phyloP scores from a whole-genome alignment of 2,329 filamentous ascomycete genomes.

The Clonostachys chloroleuca region DNA sequence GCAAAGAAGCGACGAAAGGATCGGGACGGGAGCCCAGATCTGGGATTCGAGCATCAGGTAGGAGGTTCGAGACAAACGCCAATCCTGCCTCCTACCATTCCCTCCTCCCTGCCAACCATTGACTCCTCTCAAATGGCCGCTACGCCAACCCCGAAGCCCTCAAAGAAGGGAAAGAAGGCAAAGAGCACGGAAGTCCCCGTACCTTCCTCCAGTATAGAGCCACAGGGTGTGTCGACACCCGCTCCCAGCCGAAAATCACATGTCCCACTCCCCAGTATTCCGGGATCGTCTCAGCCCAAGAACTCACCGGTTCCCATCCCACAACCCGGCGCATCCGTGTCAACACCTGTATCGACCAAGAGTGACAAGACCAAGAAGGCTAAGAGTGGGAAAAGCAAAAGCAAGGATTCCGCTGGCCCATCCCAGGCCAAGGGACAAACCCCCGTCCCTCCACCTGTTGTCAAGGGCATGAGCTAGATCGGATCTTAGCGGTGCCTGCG shows the following conservation, averaged over 20 bases:
- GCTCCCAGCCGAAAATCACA: slow-evolving; percentile 6
- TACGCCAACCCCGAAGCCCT: slow-evolving; percentile 1
- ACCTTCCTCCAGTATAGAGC: neutral
- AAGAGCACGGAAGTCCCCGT: neutral
- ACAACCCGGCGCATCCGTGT: slow-evolving; percentile 1
- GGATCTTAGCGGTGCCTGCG: too few relatives aligned
- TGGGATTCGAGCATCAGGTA: slow-evolving; percentile 19
- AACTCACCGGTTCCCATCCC: slow-evolving; percentile 14
- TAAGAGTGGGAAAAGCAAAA: slow-evolving; percentile 20
- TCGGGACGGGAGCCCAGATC: slow-evolving; percentile 22
- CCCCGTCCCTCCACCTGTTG: slow-evolving; percentile 15
- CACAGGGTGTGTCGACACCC: neutral
- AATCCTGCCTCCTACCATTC: slow-evolving; percentile 7
- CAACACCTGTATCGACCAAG: slow-evolving; percentile 14
- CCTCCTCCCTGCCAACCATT: neutral
- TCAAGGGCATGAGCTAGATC: slow-evolving; percentile 14
- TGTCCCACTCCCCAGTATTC: slow-evolving; percentile 26
- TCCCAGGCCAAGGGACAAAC: slow-evolving; percentile 13
- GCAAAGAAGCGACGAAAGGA: slow-evolving; percentile 32
- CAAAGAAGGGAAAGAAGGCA: neutral
- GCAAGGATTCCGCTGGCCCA: slow-evolving; percentile 1
- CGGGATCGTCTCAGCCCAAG: slow-evolving; percentile 18
- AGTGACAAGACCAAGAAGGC: slow-evolving; percentile 15
- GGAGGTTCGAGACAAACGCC: slow-evolving; percentile 10
- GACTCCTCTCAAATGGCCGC: neutral